Conservation (phyloP, 257 asterid genomes). For the Apocynum venetum region DNA sequence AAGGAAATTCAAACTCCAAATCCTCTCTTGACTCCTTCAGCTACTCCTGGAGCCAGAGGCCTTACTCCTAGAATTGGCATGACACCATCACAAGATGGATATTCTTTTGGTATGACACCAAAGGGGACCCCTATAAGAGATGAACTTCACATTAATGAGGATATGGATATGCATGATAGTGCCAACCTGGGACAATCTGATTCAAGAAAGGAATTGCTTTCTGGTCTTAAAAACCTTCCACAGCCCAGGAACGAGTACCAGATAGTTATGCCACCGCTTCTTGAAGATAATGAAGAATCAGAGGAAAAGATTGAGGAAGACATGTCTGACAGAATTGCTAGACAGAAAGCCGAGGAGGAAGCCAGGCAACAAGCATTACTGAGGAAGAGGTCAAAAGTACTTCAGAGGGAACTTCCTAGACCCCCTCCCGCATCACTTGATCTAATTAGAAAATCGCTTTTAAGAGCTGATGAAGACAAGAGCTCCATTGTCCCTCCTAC, state of each 20-base stretch:
- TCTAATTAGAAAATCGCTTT: constrained; percentile 59
- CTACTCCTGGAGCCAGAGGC: constrained; percentile 73
- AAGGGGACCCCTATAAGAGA: constrained; percentile 94
- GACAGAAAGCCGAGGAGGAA: constrained; percentile 95
- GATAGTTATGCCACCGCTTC: constrained; percentile 59
- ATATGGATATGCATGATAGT: constrained; percentile 53
- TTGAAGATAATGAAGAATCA: constrained; percentile 84
- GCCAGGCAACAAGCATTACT: constrained; percentile 80
- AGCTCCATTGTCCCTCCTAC: constrained; percentile 97
- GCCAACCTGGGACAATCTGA: constrained; percentile 54
- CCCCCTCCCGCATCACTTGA: constrained; percentile 84
- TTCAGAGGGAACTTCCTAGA: constrained; percentile 98
- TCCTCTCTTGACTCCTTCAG: constrained; percentile 87
- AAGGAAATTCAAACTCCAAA: constrained; percentile 91
- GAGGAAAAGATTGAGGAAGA: constrained; percentile 98
- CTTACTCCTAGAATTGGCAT: constrained; percentile 83
- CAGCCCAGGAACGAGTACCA: constrained; percentile 95
- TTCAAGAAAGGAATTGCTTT: constrained; percentile 52
- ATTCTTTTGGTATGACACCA: constrained; percentile 72
- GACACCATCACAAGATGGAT: constrained; percentile 77
- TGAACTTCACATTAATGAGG: constrained; percentile 80
- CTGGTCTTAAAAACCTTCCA: constrained; percentile 73
- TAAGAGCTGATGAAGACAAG: constrained; percentile 78
- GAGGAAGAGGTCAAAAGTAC: constrained; percentile 82
- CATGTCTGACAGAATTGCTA: constrained; percentile 93